Conservation (phyloP, 2,329 filamentous ascomycete genomes). For the Xylogone sp. region DNA sequence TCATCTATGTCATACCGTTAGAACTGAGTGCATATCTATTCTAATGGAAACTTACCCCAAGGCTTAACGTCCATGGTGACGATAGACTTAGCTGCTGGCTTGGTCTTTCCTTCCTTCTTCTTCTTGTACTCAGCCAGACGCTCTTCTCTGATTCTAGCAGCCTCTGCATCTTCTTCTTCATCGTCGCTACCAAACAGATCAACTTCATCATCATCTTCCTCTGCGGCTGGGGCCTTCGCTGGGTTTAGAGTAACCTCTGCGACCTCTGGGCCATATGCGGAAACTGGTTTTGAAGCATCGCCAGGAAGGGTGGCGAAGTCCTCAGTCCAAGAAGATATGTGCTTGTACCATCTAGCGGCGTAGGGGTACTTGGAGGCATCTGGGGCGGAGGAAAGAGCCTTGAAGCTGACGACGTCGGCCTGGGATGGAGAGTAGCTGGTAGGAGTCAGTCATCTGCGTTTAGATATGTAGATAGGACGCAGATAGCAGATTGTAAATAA, state of each 20-base stretch:
- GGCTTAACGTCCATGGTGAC: slow-evolving; percentile 97
- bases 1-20: slow-evolving; percentile 56
- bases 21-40: slow-evolving; percentile 1
- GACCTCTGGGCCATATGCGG: slow-evolving; percentile 84
- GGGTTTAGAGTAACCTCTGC: slow-evolving; percentile 77
- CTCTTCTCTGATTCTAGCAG: slow-evolving; percentile 78
- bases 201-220: slow-evolving; percentile 78
- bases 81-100: slow-evolving; percentile 91
- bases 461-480: slow-evolving; percentile 10
- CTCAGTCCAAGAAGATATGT: slow-evolving; percentile 87
- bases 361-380: slow-evolving; percentile 85
- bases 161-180: slow-evolving; percentile 91
- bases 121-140: slow-evolving; percentile 89
- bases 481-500: slow-evolving; percentile 13
- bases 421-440: slow-evolving; percentile 65
- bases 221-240: slow-evolving; percentile 72
- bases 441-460: slow-evolving; percentile 19
- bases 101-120: slow-evolving; percentile 94
- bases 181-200: slow-evolving; percentile 92
- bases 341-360: slow-evolving; percentile 98
- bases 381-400: slow-evolving; percentile 75
- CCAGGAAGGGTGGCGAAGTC: slow-evolving; percentile 90
- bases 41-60: slow-evolving; percentile 70
- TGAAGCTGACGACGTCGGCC: slow-evolving; percentile 94
- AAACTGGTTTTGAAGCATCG: slow-evolving; percentile 85